phyloP scores from a whole-genome alignment of 345 rosid species.

The Murraya paniculata region DNA sequence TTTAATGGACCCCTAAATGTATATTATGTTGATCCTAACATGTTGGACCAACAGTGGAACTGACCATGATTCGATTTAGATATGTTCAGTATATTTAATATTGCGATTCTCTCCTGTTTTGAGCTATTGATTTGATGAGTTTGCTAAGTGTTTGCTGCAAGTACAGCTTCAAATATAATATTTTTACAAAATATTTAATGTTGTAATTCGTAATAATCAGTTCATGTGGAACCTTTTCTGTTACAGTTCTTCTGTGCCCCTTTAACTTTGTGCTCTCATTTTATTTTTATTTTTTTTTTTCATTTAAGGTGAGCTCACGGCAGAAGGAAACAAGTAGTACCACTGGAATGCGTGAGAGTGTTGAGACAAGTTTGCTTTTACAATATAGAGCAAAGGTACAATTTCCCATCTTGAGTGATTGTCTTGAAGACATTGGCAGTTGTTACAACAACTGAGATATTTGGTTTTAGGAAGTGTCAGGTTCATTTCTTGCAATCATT shows the following conservation, averaged over 20 bases:
- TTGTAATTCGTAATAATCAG: neutral
- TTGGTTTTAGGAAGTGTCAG: neutral
- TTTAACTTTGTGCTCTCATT: slow-evolving; percentile 11
- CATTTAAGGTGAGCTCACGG: slow-evolving; percentile 72
- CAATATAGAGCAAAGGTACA: slow-evolving; percentile 83
- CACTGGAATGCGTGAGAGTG: slow-evolving; percentile 92
- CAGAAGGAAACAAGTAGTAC: slow-evolving; percentile 98
- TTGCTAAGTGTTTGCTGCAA: neutral
- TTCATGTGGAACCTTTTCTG: neutral
- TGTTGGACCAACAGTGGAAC: neutral
- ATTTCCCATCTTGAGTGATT: slow-evolving; percentile 2
- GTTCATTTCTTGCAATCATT: neutral
- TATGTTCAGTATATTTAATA: neutral
- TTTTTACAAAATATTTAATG: neutral
- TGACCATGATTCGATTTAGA: neutral
- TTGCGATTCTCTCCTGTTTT: neutral
- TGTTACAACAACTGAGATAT: neutral
- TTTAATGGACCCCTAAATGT: neutral
- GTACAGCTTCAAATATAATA: neutral
- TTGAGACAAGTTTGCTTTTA: slow-evolving; percentile 88
- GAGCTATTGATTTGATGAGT: neutral
- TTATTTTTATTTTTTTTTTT: slow-evolving; percentile 20
- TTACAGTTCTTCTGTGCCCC: neutral
- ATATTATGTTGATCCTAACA: neutral
- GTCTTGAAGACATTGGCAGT: neutral